These are phyloP conservation scores for Pythium vanterpoolii DNA, from an alignment of 352 stramenopile species.

Conservation along the genomic window DNA sequence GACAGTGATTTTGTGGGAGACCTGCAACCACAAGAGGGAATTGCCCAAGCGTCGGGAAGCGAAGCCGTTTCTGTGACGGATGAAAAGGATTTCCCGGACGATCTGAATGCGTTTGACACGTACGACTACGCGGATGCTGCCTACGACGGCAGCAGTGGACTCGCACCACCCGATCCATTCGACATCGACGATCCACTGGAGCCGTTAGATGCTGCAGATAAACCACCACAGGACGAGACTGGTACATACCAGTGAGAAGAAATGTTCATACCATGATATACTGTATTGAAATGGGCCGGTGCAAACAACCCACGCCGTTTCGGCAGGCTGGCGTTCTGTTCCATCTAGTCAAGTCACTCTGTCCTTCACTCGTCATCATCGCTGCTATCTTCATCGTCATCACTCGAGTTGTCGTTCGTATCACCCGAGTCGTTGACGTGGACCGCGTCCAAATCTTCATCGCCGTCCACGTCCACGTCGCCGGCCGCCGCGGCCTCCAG, in stretches of 20 bases:
- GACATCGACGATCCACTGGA: not conserved
- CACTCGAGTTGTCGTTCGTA: conserved; percentile 48
- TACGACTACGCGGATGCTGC: conserved; percentile 23
- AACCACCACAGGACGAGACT: not conserved
- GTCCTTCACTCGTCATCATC: conserved; percentile 29
- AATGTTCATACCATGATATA: no score
- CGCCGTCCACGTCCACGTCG: conserved; percentile 25
- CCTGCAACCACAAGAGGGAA: not conserved
- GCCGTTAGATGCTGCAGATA: not conserved
- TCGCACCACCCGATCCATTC: conserved; percentile 21
- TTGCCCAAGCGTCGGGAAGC: not conserved
- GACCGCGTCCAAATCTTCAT: conserved; percentile 9
- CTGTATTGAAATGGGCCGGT: no score
- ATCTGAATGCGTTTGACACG: conserved; percentile 30
- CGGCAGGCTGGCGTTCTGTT: not conserved
- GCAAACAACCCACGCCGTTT: no score
- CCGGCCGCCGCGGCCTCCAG: conserved; percentile 30
- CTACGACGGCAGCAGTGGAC: conserved; percentile 26
- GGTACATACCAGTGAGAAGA: no score
- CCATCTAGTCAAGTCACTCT: no score
- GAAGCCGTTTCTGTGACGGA: not conserved
- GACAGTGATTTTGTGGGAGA: not conserved
- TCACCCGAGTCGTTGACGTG: conserved; percentile 22
- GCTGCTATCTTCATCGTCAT: conserved; percentile 47
- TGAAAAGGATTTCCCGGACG: not conserved